Base-by-base conservation (phyloP, 805 yeast species). In the Kluyveromyces nonfermentans region DNA sequence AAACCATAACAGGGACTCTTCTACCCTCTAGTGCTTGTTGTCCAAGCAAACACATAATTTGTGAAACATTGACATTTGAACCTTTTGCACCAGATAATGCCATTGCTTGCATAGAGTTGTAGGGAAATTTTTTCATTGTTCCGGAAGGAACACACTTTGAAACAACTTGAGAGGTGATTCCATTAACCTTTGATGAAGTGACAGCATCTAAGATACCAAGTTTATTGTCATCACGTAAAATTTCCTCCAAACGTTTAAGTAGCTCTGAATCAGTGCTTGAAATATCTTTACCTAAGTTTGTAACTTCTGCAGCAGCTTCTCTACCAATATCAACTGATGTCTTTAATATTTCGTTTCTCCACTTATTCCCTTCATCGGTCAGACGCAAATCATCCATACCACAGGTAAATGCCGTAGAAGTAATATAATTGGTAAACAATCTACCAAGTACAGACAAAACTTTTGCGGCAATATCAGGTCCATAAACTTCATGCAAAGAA, bases 41-140 rank as follows among this genome's bases (percentile, higher is more conserved):
- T 41, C 99, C 99, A 52, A 93, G 76, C 59, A 94, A 73, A 78
- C 99, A 93, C 98, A 94, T 94, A 69, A 93, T 94, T 72, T 93
- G 99, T 33, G 98, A 90, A 52, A 93, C 97, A 59, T 93, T 93
- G 53, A 93, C 99, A 56, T 85, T 86, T 21, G 98, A 93, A 62
- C 99, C 99, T 70, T 93, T 93, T 48, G 99, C 99, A 67, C 99
- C 99, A 36, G 97, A 90, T 37, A 93, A 71, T 2, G 98, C 97
- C 99, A 93, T 93, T 33, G 96, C 81, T 73, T 93, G 98, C 97
- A 93, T 93, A 33, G 95, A 79, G 68, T 93, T 93, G 68, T 82
- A 74, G 12, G 99, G 99, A 75, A 93, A 93, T 61, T 80, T 74
- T 68, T 93, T 93, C 84, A 86, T 85, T 2, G 97, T 86, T 60